Percentiles rank a stretch among this genome's conserved stretches.
phyloP scores from a whole-genome alignment of 176 grass and related monocot genomes.

The Carex littledalei region DNA sequence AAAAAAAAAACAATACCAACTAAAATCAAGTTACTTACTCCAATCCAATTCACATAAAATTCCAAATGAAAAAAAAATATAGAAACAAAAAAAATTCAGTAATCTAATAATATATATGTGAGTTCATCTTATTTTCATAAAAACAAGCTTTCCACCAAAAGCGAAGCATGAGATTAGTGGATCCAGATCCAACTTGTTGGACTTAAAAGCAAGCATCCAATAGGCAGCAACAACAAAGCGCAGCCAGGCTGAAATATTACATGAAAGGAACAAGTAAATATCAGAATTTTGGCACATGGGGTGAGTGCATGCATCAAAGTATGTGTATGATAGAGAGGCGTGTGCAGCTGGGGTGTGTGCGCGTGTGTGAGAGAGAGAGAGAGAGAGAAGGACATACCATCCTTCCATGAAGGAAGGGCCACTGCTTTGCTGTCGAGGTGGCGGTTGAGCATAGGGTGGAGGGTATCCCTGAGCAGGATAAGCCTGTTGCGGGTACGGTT shows the following conservation, averaged over 20 bases:
- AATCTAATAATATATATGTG: not conserved
- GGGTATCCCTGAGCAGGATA: conserved; percentile 35
- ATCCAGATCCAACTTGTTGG: not conserved
- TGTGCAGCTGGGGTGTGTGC: not conserved
- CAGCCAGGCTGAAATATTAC: conserved; percentile 31
- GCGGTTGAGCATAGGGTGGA: conserved; percentile 38
- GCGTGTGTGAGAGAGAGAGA: not conserved
- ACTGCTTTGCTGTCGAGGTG: conserved; percentile 27
- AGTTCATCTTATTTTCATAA: not conserved
- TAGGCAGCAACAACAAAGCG: conserved; percentile 37
- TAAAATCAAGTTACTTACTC: not conserved
- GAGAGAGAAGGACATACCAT: conserved; percentile 26
- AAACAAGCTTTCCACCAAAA: not conserved
- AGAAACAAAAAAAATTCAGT: not conserved
- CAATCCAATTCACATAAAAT: conserved; percentile 4
- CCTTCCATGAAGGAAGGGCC: conserved; percentile 46
- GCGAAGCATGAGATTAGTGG: not conserved
- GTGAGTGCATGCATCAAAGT: not conserved
- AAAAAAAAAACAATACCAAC: not conserved
- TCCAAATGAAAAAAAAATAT: not conserved
- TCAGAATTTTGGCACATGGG: not conserved
- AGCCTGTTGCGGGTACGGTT: conserved; percentile 19
- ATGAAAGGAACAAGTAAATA: not conserved
- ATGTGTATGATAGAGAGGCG: not conserved
- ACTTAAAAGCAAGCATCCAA: conserved; percentile 40